Conservation (phyloP, 352 stramenopile species). For the Phytopythium litorale region DNA sequence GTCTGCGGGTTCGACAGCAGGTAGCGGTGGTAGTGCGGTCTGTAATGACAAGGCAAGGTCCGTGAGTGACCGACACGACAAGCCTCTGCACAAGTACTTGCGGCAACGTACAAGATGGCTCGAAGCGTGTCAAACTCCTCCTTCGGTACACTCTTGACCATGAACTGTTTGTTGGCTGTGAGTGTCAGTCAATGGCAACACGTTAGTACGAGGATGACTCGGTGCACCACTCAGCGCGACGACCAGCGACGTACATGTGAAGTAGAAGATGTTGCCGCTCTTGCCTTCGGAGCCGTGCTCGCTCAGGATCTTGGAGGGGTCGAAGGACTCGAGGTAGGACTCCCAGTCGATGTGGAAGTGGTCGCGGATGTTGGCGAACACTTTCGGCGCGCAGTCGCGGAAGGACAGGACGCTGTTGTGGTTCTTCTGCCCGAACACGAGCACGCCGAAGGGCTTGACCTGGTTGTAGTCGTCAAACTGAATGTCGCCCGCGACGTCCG, state of each 20-base stretch:
- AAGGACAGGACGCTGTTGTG: constrained; percentile 62
- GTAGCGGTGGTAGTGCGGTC: constrained; percentile 78
- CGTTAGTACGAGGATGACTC: neutral
- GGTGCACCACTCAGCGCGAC: neutral
- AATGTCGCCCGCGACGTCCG: constrained; percentile 31
- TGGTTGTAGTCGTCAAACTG: constrained; percentile 72
- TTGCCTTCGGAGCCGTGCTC: constrained; percentile 82
- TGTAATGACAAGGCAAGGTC: constrained; percentile 3
- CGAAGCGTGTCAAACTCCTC: constrained; percentile 81
- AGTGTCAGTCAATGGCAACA: neutral
- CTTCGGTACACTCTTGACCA: constrained; percentile 87
- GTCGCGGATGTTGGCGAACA: constrained; percentile 75
- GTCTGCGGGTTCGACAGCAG: constrained; percentile 68
- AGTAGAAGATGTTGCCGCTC: constrained; percentile 88
- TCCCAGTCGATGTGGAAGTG: constrained; percentile 69
- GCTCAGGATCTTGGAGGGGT: constrained; percentile 60
- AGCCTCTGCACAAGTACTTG: neutral
- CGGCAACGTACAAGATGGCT: constrained; percentile 56
- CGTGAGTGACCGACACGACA: neutral
- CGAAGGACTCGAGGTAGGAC: constrained; percentile 76
- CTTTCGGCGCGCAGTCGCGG: constrained; percentile 68
- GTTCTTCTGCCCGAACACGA: constrained; percentile 57
- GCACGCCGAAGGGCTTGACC: constrained; percentile 64
- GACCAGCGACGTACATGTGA: constrained; percentile 25
- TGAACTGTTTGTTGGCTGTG: constrained; percentile 80